Base-by-base conservation (phyloP, 257 asterid genomes). In the Nicotiana paniculata region DNA sequence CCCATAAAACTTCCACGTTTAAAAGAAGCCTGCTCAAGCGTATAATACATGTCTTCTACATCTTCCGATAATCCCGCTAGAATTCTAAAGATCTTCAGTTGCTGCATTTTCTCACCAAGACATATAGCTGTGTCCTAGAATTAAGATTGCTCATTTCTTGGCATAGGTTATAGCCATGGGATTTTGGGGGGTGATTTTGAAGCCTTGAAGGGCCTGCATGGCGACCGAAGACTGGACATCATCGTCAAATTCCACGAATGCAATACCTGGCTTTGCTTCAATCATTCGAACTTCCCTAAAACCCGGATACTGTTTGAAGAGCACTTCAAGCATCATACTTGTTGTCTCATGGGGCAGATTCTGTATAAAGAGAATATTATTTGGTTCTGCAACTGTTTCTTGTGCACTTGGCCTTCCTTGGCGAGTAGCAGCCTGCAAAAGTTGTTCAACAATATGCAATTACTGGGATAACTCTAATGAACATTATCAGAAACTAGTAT, bases 131-230 rank as follows among this genome's bases (percentile, higher is more conserved):
- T 70, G 59, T 3, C 13, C 58, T 72, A 1, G 78, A 72, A 21
- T 5, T 72, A 72, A 70, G 58, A 72, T 9, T 26, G 24, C 61
- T 70, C 86, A 96, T 81, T 96, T 96, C 82, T 96, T 96, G 82
- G 98, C 98, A 85, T 89, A 96, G 18, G 95, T 82, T 84, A 96
- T 90, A 80, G 93, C 90, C 99, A 96, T 96, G 78, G 99, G 97
- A 85, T 96, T 92, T 83, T 93, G 94, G 54, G 98, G 88, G 59
- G 92, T 91, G 85, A 96, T 92, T 86, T 90, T 94, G 93, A 96
- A 96, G 88, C 97, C 98, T 82, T 96, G 98, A 77, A 96, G 99
- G 76, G 90, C 98, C 89, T 94, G 97, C 99, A 96, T 94, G 84
- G 99, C 99, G 51, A 93, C 91, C 11, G 98, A 92, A 17, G 99